Evolutionary conservation across 306 rosid species (phyloP).

Genomic region (Ochetophila trinervis): DNA sequence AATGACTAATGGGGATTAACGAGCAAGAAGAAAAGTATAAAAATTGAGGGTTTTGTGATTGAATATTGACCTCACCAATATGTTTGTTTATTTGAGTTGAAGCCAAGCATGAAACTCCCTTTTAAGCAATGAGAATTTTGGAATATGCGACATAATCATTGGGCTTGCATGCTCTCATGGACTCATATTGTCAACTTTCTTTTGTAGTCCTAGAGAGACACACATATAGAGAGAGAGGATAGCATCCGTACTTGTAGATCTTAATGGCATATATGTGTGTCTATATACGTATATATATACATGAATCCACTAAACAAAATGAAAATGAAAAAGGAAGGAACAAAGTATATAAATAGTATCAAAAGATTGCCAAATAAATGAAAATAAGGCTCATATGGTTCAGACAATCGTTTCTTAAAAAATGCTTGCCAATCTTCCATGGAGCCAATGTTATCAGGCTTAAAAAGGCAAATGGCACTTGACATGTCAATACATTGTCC

Average conservation of each 20-base stretch:
- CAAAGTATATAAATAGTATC: no score
- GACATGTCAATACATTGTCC: no score
- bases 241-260: constrained; percentile 8
- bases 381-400: no score
- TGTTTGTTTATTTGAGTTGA: constrained; percentile 41
- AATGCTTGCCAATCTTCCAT: no score
- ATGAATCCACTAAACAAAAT: no score
- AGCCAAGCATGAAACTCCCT: constrained; percentile 48
- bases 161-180: constrained; percentile 64
- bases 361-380: no score
- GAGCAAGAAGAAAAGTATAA: neutral
- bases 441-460: no score
- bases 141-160: constrained; percentile 51
- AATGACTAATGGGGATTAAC: constrained; percentile 3
- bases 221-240: constrained; percentile 18
- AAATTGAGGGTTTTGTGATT: neutral
- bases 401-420: no score
- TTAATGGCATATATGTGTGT: no score
- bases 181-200: constrained; percentile 29
- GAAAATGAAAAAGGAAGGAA: no score
- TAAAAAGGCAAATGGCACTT: no score
- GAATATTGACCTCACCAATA: constrained; percentile 7
- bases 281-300: no score
- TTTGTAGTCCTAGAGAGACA: constrained; percentile 20
- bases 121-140: constrained; percentile 43